These are phyloP conservation scores for Candida hungchunana DNA, from an alignment of 805 yeast genomes.

Conservation along the genomic window DNA sequence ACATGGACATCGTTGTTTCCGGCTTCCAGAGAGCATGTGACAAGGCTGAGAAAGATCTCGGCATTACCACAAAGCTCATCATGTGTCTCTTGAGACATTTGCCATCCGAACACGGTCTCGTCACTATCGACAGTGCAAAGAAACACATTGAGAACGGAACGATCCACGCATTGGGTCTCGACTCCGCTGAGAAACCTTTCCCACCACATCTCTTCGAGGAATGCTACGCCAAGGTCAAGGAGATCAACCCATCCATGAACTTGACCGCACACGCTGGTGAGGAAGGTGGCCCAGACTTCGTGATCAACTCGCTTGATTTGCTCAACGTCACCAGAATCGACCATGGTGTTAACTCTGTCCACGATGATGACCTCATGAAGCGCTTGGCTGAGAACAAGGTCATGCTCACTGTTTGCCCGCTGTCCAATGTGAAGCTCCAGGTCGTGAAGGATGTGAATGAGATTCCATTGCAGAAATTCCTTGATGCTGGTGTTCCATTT, in stretches of 20 bases:
- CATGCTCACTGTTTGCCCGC: conserved; percentile 70
- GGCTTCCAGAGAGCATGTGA: conserved; percentile 68
- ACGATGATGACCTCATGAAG: conserved; percentile 49
- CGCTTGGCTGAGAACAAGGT: conserved; percentile 52
- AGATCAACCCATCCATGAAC: conserved; percentile 47
- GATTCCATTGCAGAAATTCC: conserved; percentile 57
- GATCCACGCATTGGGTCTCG: conserved; percentile 77
- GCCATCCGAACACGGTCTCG: conserved; percentile 54
- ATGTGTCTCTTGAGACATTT: conserved; percentile 81
- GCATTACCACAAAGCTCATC: conserved; percentile 65
- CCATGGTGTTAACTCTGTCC: conserved; percentile 68
- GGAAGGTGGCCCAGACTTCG: conserved; percentile 76
- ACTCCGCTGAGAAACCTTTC: conserved; percentile 73
- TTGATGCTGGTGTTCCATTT: conserved; percentile 63
- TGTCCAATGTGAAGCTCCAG: conserved; percentile 71
- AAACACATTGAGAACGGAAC: conserved; percentile 50
- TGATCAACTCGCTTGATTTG: conserved; percentile 51
- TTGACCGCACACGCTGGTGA: conserved; percentile 89
- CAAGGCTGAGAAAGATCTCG: conserved; percentile 55
- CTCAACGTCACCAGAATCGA: conserved; percentile 69
- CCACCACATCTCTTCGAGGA: conserved; percentile 69
- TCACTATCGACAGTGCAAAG: conserved; percentile 50
- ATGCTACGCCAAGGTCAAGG: conserved; percentile 49
- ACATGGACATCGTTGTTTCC: conserved; percentile 52
- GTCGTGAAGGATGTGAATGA: conserved; percentile 66